Evolutionary conservation across 352 stramenopile species (phyloP), one percentile per base, ranked within the genome.

Genomic region (Aphanomyces astaci): DNA sequence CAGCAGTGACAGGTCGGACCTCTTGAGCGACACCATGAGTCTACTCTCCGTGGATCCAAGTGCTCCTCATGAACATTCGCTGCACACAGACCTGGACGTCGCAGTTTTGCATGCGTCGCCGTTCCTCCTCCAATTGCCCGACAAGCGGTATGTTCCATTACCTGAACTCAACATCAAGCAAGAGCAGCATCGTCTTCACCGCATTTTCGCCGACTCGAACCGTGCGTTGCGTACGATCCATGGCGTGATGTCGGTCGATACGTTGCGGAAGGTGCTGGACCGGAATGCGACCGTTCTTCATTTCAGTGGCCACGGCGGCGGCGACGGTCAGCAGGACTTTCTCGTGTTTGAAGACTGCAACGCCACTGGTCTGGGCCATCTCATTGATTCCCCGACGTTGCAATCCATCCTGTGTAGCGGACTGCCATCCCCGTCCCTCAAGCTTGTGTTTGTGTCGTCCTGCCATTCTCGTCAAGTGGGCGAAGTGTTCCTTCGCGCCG

Each of bases 301-400:
- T 62, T 92, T 92, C 43, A 92, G 84, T 64, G 84, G 82, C 11
- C 84, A 92, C 32, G 82, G 84, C 30, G 84, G 84, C 0, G 78
- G 79, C n/a, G 36, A 19, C 24, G 84, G 79, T n/a, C 75, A 80
- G 62, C 82, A 64, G 15, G 82, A 87, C 65, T 88, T 72, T 46
- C 75, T 92, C 43, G 72, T 92, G 57, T 90, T 92, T 43, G 84
- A 92, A 73, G 84, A 92, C 74, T 85, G 81, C 15, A 79, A 89
- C 28, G 68, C 75, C 31, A 86, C 77, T 15, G 84, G 84, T 0
- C 57, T 92, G 0, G 82, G 81, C 4, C 84, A 92, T 49, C 71
- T 92, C n/a, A 78, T 90, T 10, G 77, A 90, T 27, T 79, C 79
- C 0, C 30, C 46, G n/a, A 88, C 81, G 17, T 70, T 92, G 19